Evolutionary conservation across 2,329 filamentous ascomycete species (phyloP).

Genomic region (Microdochium nivale): DNA sequence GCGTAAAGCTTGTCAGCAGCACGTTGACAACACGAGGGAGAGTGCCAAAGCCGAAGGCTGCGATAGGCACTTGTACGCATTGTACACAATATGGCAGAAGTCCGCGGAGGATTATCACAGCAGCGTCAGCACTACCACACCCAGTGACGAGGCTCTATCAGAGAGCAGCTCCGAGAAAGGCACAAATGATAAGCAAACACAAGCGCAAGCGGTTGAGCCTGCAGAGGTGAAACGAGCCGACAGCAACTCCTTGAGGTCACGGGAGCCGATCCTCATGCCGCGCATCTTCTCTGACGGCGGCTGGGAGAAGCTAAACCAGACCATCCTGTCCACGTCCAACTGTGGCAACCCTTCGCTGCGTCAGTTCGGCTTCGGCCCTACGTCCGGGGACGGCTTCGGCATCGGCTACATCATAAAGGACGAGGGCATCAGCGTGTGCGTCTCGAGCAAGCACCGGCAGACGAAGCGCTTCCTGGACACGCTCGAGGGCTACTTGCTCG

Average conservation of each 20-base stretch:
- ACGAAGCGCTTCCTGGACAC: slow-evolving; percentile 85
- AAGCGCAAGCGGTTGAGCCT: slow-evolving; percentile 30
- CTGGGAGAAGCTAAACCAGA: slow-evolving; percentile 94
- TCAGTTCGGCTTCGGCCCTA: slow-evolving; percentile 95
- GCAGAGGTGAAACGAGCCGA: slow-evolving; percentile 46
- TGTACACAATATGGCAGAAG: slow-evolving; percentile 93
- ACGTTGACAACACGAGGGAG: slow-evolving; percentile 70
- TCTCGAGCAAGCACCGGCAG: slow-evolving; percentile 87
- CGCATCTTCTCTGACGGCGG: slow-evolving; percentile 78
- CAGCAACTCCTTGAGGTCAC: slow-evolving; percentile 41
- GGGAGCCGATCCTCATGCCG: slow-evolving; percentile 50
- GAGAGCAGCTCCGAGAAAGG: slow-evolving; percentile 40
- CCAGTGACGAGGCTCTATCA: slow-evolving; percentile 55
- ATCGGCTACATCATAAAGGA: slow-evolving; percentile 99
- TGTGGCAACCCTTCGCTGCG: slow-evolving; percentile 92
- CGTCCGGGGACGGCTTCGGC: slow-evolving; percentile 87
- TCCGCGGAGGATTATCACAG: slow-evolving; percentile 64
- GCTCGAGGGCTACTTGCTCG: slow-evolving; percentile 81
- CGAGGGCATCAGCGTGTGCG: slow-evolving; percentile 82
- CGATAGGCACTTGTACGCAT: slow-evolving; percentile 85
- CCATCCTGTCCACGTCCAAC: slow-evolving; percentile 94
- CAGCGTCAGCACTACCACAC: slow-evolving; percentile 46
- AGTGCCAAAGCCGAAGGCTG: slow-evolving; percentile 87
- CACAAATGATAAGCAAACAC: slow-evolving; percentile 31
- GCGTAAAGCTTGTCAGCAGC: slow-evolving; percentile 73